phyloP scores from a whole-genome alignment of 805 yeast species.

The Starmerella sp. region DNA sequence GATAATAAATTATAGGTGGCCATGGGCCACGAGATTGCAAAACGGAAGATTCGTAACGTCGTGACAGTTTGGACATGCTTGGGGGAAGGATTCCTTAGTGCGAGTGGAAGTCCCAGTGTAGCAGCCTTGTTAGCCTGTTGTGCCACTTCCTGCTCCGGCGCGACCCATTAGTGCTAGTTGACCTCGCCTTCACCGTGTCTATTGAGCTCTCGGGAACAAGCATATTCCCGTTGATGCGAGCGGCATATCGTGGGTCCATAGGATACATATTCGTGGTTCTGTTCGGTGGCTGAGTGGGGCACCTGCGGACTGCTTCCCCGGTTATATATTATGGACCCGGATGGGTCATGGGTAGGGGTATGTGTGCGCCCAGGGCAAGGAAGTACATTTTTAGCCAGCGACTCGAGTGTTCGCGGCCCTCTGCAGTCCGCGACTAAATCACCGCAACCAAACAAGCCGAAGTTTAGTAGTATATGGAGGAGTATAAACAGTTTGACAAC shows the following conservation, averaged over 20 bases:
- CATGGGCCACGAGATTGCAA: too few relatives aligned
- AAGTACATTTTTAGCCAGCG: neutral
- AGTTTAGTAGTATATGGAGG: neutral
- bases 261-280: neutral
- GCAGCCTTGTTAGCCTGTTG: neutral
- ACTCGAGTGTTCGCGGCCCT: neutral
- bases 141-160: neutral
- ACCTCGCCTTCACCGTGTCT: neutral
- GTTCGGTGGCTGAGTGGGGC: neutral
- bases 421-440: neutral
- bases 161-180: neutral
- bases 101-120: neutral
- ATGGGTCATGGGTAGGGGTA: neutral
- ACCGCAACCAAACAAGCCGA: neutral
- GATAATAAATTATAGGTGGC: too few relatives aligned
- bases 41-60: too few relatives aligned
- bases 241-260: conserved; percentile 4
- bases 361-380: neutral
- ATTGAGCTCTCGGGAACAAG: neutral
- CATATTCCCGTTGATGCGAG: neutral
- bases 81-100: neutral
- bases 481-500: conserved; percentile 2
- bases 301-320: neutral
- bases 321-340: neutral
- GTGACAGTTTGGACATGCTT: too few relatives aligned